A percentile compares a stretch with the other conserved stretches of the same genome.
These are phyloP conservation scores for Pyrenophora teres DNA, from an alignment of 2,329 filamentous ascomycete species.

Conservation along the genomic window DNA sequence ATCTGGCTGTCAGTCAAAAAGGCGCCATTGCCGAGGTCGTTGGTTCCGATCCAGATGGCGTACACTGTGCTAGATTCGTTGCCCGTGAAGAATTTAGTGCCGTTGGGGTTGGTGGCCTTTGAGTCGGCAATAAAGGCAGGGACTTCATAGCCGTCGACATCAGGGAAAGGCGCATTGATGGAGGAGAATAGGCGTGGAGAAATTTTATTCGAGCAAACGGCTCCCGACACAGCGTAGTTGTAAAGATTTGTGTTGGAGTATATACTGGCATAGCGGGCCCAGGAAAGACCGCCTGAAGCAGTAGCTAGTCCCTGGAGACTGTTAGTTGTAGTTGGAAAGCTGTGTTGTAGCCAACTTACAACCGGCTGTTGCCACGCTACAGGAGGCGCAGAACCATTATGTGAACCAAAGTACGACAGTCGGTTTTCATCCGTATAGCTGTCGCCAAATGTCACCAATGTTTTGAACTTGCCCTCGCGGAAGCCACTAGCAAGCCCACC, in stretches of 20 bases:
- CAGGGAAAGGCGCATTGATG: conserved; percentile 64
- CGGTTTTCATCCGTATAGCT: conserved; percentile 77
- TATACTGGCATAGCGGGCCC: conserved; percentile 69
- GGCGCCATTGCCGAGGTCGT: conserved; percentile 70
- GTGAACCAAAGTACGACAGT: conserved; percentile 63
- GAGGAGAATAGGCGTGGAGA: conserved; percentile 59
- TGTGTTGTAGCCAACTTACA: conserved; percentile 33
- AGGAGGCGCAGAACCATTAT: conserved; percentile 64
- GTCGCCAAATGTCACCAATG: conserved; percentile 72
- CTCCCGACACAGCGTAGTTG: conserved; percentile 75
- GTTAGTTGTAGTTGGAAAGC: conserved; percentile 5
- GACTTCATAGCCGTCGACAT: conserved; percentile 54
- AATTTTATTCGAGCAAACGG: conserved; percentile 72
- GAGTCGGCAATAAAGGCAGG: conserved; percentile 55
- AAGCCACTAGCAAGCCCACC: conserved; percentile 32
- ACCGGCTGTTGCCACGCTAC: conserved; percentile 60
- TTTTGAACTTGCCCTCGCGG: conserved; percentile 59
- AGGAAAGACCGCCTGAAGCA: conserved; percentile 68
- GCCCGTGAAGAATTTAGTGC: conserved; percentile 51
- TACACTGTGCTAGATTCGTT: conserved; percentile 69
- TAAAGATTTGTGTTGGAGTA: conserved; percentile 60
- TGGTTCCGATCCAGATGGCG: conserved; percentile 79
- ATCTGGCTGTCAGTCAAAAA: conserved; percentile 70
- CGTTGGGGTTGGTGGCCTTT: conserved; percentile 39
- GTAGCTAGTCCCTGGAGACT: conserved; percentile 54